A percentile compares a stretch with the other conserved stretches of the same genome.
Evolutionary conservation across 176 grass and related monocot species (phyloP).

Genomic region (Musa troglodytarum): DNA sequence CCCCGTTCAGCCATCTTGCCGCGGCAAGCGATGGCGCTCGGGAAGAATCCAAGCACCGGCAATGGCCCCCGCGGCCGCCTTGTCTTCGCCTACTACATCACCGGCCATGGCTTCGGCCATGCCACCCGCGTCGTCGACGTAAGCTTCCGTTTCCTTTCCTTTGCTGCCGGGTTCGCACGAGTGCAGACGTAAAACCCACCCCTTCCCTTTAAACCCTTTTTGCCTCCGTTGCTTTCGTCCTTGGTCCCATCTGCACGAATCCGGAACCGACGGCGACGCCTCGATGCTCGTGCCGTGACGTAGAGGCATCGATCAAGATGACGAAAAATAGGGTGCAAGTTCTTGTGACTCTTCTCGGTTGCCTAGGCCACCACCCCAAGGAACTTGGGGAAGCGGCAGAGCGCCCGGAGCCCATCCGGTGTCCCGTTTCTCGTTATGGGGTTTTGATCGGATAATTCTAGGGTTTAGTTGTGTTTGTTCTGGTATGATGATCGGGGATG

Average conservation of each 20-base stretch:
- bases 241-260: no score
- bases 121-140: constrained; percentile 21
- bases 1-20: neutral
- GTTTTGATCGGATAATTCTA: neutral
- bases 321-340: neutral
- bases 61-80: neutral
- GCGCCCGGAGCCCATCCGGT: neutral
- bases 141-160: neutral
- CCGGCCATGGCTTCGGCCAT: constrained; percentile 16
- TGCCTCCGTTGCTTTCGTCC: neutral
- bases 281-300: neutral
- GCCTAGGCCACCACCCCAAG: neutral
- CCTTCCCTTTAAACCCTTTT: no score
- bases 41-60: neutral
- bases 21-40: neutral
- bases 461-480: neutral
- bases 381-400: neutral
- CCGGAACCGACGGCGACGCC: neutral
- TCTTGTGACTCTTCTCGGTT: neutral
- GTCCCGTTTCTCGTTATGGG: neutral
- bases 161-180: no score
- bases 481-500: constrained; percentile 35
- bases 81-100: constrained; percentile 20
- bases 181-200: neutral
- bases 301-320: neutral